Evolutionary conservation across 768 basidiomycete genomes (phyloP), one percentile per base, ranked within the genome.

Genomic region (Botryobasidium botryosum): DNA sequence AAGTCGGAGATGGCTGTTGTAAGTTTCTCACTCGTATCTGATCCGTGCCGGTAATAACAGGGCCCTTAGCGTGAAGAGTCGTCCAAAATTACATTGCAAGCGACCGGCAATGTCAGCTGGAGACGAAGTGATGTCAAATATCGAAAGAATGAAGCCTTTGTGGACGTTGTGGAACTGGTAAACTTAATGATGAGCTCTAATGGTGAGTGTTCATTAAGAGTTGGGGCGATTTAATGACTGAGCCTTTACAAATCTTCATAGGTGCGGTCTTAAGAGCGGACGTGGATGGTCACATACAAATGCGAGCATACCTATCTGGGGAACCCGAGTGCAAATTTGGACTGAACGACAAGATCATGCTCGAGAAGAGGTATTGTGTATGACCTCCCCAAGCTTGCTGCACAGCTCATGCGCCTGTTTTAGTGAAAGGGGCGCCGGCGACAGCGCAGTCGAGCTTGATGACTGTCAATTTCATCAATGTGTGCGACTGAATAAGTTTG

Each of bases 381-480:
- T n/a, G n/a, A n/a, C 40, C 39, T 27, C 15, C 20, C 27, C 35
- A 46, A 21, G 26, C 45, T 24, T 35, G 36, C 35, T 10, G 8
- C 40, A 25, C 8, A 10, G 23, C 40, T 42, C 2, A 31, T 27
- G 12, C 21, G 12, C 37, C 37, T 12, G n/a, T n/a, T n/a, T n/a
- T 27, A 42, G 29, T 26, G 49, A 50, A n/a, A 26, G 48, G 8
- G 49, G 39, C 6, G 46, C 48, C 13, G 64, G 65, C 2, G 60
- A 64, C 39, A 59, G 60, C 40, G 84, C 86, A 2, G 92, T 99
- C 27, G 91, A 97, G 59, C 66, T 97, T 37, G 94, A 99, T 56
- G 94, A 99, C 58, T 97, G 92, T 61, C 83, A 85, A 46, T 97
- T 97, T 69, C 94, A 99, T 54, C 94, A 99, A 61, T 99, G 94